A percentile compares a stretch with the other conserved stretches of the same genome.
phyloP scores from a whole-genome alignment of 768 basidiomycete genomes.

The Kwoniella sp. region DNA sequence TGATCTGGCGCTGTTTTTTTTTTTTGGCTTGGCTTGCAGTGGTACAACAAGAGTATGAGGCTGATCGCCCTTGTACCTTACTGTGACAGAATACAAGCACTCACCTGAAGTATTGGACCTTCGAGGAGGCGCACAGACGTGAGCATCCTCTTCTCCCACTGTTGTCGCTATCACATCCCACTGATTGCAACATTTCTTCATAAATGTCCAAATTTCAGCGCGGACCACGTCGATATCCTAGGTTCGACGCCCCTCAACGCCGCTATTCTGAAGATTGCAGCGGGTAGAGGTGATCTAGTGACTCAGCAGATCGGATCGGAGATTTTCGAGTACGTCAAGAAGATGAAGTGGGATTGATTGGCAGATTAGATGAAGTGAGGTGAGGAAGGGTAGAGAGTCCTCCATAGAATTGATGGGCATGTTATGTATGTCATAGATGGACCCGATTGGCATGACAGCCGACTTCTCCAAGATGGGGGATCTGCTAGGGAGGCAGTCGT shows the following conservation, averaged over 20 bases:
- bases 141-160: too few relatives aligned
- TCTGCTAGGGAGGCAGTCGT: too few relatives aligned
- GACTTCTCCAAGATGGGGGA: too few relatives aligned
- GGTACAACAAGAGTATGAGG: too few relatives aligned
- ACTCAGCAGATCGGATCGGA: conserved; percentile 71
- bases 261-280: conserved; percentile 85
- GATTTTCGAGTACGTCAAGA: conserved; percentile 73
- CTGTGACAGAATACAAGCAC: conserved; percentile 61
- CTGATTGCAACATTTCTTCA: too few relatives aligned
- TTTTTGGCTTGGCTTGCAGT: background rate
- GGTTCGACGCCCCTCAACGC: conserved; percentile 82
- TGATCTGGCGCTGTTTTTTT: too few relatives aligned
- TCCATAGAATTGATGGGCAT: too few relatives aligned
- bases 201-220: too few relatives aligned
- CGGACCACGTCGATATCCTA: conserved; percentile 81
- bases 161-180: too few relatives aligned
- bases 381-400: too few relatives aligned
- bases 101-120: conserved; percentile 70
- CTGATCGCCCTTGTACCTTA: background rate
- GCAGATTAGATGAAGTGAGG: background rate
- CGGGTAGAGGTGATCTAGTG: conserved; percentile 69
- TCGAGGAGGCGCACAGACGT: conserved; percentile 88
- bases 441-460: too few relatives aligned
- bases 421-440: too few relatives aligned
- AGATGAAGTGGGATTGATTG: conserved; percentile 72